Base-by-base conservation (phyloP, 805 yeast genomes). In the Yarrowia divulgata region DNA sequence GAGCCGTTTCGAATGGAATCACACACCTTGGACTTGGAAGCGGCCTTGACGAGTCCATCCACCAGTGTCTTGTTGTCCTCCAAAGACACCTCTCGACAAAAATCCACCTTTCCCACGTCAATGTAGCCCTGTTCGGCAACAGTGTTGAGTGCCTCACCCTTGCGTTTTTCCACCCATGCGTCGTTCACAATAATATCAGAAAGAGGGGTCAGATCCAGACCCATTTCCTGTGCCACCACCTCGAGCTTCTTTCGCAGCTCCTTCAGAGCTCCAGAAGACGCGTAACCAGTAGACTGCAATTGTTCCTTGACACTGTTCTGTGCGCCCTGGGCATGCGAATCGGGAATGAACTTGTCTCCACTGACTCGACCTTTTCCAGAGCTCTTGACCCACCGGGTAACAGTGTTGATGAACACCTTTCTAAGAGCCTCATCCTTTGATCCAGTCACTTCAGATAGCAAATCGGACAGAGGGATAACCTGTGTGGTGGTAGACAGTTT, bases 181-280 rank as follows among this genome's bases (percentile, higher is more conserved):
- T 60, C 66, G n/a, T 60, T 60, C 8, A 60, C 52, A 45, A 60
- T 34, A 13, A 60, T 42, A 5, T 60, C 52, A 8, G 66, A 43
- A 12, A 60, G 66, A 0, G 52, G n/a, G 0, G 66, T 60, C 13
- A 60, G 66, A 34, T 34, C 19, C 18, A 60, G 66, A 7, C 34
- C 66, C 32, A 45, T 45, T 7, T 60, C 66, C 18, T 45, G 66
- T 2, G 66, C 66, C 32, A 60, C 34, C 7, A 45, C 52, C 16
- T 60, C 66, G n/a, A 60, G 14, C 18, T 60, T 60, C 66, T 60
- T 60, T 14, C 66, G 66, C 8, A 60, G 37, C 29, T 42, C 42
- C 66, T 60, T 60, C 8, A 60, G 16, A 10, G 35, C 52, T 35
- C 52, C 29, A 5, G 23, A 13, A 7, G 52, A 8, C n/a, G 45